Conservation (phyloP, 371 early-diverging fungal genomes). For the Mucor plumbeus region DNA sequence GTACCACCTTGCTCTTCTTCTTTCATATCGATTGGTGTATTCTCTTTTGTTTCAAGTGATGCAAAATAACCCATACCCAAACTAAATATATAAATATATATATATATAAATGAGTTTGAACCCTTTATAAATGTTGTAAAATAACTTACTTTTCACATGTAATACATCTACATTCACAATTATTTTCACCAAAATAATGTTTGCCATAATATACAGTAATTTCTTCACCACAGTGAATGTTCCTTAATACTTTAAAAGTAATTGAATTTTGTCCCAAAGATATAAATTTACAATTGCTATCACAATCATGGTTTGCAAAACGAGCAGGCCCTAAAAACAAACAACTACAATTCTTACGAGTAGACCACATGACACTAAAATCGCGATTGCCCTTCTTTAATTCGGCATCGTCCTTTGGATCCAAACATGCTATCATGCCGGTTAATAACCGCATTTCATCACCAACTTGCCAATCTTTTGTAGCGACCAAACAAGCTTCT, state of each 20-base stretch:
- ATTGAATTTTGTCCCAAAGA: conserved; percentile 67
- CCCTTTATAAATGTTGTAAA: background rate
- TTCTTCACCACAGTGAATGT: conserved; percentile 86
- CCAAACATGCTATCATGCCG: conserved; percentile 79
- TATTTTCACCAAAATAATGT: conserved; percentile 88
- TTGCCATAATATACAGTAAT: conserved; percentile 86
- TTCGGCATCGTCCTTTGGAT: conserved; percentile 70
- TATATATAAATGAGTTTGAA: background rate
- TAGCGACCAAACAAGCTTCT: conserved; percentile 89
- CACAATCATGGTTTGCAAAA: conserved; percentile 96
- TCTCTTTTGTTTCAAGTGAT: conserved; percentile 24
- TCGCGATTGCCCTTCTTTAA: conserved; percentile 74
- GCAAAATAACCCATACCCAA: conserved; percentile 29
- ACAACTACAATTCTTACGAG: conserved; percentile 71
- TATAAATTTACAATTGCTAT: conserved; percentile 85
- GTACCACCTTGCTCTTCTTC: conserved; percentile 20
- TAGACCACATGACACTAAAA: conserved; percentile 89
- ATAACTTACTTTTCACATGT: conserved; percentile 77
- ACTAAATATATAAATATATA: background rate
- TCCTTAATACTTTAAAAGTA: conserved; percentile 77
- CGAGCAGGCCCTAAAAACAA: conserved; percentile 95
- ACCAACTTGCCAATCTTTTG: conserved; percentile 73
- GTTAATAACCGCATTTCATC: conserved; percentile 79
- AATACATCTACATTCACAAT: conserved; percentile 88
- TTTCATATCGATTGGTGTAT: conserved; percentile 13